phyloP scores from a whole-genome alignment of 345 rosid genomes.

The Syzygium jambos region DNA sequence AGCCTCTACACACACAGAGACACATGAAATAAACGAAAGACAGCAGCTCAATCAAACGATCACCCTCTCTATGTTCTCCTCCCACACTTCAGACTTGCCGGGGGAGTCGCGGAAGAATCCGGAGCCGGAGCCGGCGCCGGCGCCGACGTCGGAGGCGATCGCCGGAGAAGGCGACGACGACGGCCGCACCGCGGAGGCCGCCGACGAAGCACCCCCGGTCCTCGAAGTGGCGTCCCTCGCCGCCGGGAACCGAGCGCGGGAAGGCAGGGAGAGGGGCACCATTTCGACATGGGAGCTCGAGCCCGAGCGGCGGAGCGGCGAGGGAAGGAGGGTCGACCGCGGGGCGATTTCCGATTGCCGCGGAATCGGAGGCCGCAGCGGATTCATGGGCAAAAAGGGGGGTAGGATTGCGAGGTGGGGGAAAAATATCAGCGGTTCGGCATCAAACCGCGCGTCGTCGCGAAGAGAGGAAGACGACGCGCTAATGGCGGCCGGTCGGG shows the following conservation, averaged over 20 bases:
- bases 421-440: background rate
- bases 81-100: slow-evolving; percentile 23
- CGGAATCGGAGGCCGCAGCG: background rate
- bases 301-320: background rate
- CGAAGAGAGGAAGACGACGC: background rate
- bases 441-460: background rate
- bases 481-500: background rate
- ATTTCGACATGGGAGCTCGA: background rate
- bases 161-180: slow-evolving; percentile 9
- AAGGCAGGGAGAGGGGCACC: background rate
- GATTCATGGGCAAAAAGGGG: background rate
- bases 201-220: background rate
- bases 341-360: background rate
- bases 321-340: background rate
- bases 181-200: background rate
- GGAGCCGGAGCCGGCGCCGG: background rate
- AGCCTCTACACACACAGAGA: background rate
- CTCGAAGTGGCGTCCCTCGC: background rate
- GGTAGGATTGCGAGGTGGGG: background rate
- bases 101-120: slow-evolving; percentile 1
- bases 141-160: background rate
- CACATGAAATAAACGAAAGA: background rate
- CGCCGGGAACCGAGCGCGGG: background rate
- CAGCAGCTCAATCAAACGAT: background rate
- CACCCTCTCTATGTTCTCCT: slow-evolving; percentile 68